Base-by-base conservation (phyloP, 2,329 filamentous ascomycete species). In the Pseudogymnoascus sp. region DNA sequence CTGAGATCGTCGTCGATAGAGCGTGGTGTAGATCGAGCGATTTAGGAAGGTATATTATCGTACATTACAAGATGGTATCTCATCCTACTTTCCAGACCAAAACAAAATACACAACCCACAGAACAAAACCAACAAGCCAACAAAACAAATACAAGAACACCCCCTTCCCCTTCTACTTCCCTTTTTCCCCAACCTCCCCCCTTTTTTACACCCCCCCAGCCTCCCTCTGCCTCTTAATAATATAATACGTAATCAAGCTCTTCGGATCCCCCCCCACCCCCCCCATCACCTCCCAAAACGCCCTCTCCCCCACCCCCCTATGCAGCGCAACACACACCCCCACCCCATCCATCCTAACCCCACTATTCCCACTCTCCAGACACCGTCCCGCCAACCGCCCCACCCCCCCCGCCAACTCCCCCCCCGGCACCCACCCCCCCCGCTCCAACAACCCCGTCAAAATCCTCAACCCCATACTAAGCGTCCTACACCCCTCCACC, bases 221-320 rank as follows among this genome's bases (percentile, higher is more conserved):
- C 15, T 38, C 36, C 36, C 36, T 38, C 36, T 38, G 36, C 15
- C 81, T 80, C 79, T 87, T 87, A 42, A 89, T 89, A 70, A 92
- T 87, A 74, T 92, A 93, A 73, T 93, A 93, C 9, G 88, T 92
- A 69, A 93, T 86, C 65, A 93, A 74, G 68, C 87, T 91, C 78
- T 91, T 84, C 21, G 88, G 85, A 67, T 90, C 88, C 67, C 91
- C 88, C 71, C 84, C 83, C 33, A 89, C 80, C 9, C 78, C 81
- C 64, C 80, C 83, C 69, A 92, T 79, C 23, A 82, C 81, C 35
- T 81, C 82, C 89, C 89, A 93, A 72, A 93, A 93, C 31, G 71
- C 71, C 9, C 70, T 74, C 63, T 87, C 84, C 11, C 85, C 85
- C 8, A 88, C 79, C 10, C 82, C 76, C 57, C 80, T 79, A 72